Base-by-base conservation (phyloP, 805 yeast genomes). In the Blastobotrys terrestris region DNA sequence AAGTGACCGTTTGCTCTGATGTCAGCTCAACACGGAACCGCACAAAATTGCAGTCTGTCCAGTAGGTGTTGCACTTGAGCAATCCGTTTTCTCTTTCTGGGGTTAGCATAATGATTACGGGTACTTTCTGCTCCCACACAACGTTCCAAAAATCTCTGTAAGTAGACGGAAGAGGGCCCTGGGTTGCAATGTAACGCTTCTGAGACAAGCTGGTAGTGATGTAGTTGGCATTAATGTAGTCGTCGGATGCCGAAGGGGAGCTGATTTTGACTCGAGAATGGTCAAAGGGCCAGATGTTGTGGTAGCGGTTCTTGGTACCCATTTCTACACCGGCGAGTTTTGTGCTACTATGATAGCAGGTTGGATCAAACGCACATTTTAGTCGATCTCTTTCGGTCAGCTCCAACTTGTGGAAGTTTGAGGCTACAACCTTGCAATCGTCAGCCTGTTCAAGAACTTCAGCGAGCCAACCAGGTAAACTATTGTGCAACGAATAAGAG, bases 141-240 rank as follows among this genome's bases (percentile, higher is more conserved):
- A 90, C 81, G 55, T 83, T 80, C 85, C 94, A 90, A 62, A 94
- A 92, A 65, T 92, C 97, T 20, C 81, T 82, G 46, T 87, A 77
- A 0, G 99, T 89, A 39, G 80, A 81, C 1, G 75, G 73, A 53
- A 92, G 68, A 2, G 99, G 98, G 1, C 96, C 99, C 64, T 92
- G 99, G 1, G 97, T 83, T 0, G 97, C 98, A 61, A 92, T 90
- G 63, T 84, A 86, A 42, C 77, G 75, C 41, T 65, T 60, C 8
- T 57, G 57, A 57, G 72, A 63, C 62, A 68, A 45, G 60, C 63
- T 59, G 60, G 78, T 62, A 57, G 58, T 49, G 35, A 87, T 68
- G 67, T 84, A 86, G 47, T 88, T 85, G 0, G 97, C 99, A 68
- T 91, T 91, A 60, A 91, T 87, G 66, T 92, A 91, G 63, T 83